phyloP scores from a whole-genome alignment of 2,329 filamentous ascomycete species.

The Chrysoporthe cubensis region DNA sequence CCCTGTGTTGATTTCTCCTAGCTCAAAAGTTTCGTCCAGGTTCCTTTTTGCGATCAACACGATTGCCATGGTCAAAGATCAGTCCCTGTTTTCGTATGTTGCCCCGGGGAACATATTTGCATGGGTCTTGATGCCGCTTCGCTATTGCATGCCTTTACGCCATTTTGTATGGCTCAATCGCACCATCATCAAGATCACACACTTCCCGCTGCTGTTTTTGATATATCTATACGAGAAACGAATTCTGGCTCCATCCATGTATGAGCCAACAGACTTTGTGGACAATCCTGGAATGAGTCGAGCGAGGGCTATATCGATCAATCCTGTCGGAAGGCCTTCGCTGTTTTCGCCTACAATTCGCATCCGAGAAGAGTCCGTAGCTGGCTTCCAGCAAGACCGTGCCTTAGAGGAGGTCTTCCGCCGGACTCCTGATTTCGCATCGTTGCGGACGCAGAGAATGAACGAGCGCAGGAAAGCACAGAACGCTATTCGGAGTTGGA shows the following conservation, averaged over 20 bases:
- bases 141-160: slow-evolving; percentile 78
- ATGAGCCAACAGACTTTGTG: slow-evolving; percentile 85
- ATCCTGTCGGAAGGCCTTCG: slow-evolving; percentile 58
- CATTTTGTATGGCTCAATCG: slow-evolving; percentile 86
- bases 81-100: slow-evolving; percentile 91
- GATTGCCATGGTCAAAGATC: slow-evolving; percentile 98
- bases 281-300: slow-evolving; percentile 65
- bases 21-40: slow-evolving; percentile 36
- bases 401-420: slow-evolving; percentile 92
- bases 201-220: slow-evolving; percentile 82
- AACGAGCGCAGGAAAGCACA: slow-evolving; percentile 74
- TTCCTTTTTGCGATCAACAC: slow-evolving; percentile 97
- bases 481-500: slow-evolving; percentile 87
- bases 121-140: slow-evolving; percentile 83
- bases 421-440: slow-evolving; percentile 66
- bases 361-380: slow-evolving; percentile 82
- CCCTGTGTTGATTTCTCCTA: neutral
- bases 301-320: slow-evolving; percentile 58
- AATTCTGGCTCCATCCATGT: slow-evolving; percentile 74
- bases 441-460: slow-evolving; percentile 62
- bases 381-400: slow-evolving; percentile 86
- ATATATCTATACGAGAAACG: slow-evolving; percentile 88
- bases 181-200: slow-evolving; percentile 87
- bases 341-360: slow-evolving; percentile 75
- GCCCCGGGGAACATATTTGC: slow-evolving; percentile 90